A percentile compares a stretch with the other conserved stretches of the same genome.
phyloP scores from a whole-genome alignment of 2,329 filamentous ascomycete species.

The Zymoseptoria crescenta region DNA sequence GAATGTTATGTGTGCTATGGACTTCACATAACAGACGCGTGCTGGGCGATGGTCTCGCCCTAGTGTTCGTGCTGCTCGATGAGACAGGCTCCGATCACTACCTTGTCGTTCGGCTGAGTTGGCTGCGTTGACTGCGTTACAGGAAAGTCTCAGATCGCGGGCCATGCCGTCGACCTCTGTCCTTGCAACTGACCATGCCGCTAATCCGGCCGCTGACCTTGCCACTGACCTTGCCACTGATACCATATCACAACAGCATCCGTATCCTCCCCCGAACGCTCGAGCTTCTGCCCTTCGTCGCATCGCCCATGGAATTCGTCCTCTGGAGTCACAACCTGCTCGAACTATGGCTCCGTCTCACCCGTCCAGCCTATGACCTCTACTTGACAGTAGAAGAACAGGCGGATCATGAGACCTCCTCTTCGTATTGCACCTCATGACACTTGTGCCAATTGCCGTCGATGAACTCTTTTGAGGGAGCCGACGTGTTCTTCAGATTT shows the following conservation, averaged over 20 bases:
- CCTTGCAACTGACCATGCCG: neutral
- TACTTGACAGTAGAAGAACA: too few relatives aligned
- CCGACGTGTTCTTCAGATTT: too few relatives aligned
- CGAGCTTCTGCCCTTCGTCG: constrained; percentile 4
- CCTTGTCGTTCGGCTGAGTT: too few relatives aligned
- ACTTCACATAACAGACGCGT: neutral
- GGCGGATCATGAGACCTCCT: too few relatives aligned
- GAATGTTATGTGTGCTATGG: neutral
- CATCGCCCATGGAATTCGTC: constrained; percentile 14
- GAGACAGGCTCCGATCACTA: neutral
- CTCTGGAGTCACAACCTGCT: constrained; percentile 15
- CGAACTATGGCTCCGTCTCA: constrained; percentile 15
- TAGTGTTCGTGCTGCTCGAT: neutral
- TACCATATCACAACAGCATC: neutral
- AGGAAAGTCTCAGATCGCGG: too few relatives aligned
- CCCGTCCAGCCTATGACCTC: too few relatives aligned
- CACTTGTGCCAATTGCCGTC: too few relatives aligned
- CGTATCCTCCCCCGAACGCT: constrained; percentile 4
- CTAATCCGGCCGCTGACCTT: neutral
- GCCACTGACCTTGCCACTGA: neutral
- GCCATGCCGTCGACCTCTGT: too few relatives aligned
- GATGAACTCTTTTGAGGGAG: too few relatives aligned
- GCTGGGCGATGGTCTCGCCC: neutral
- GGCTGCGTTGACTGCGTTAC: too few relatives aligned
- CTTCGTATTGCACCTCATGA: too few relatives aligned